Conservation (phyloP, 2,329 filamentous ascomycete genomes). For the Endoconidiophora laricicola region DNA sequence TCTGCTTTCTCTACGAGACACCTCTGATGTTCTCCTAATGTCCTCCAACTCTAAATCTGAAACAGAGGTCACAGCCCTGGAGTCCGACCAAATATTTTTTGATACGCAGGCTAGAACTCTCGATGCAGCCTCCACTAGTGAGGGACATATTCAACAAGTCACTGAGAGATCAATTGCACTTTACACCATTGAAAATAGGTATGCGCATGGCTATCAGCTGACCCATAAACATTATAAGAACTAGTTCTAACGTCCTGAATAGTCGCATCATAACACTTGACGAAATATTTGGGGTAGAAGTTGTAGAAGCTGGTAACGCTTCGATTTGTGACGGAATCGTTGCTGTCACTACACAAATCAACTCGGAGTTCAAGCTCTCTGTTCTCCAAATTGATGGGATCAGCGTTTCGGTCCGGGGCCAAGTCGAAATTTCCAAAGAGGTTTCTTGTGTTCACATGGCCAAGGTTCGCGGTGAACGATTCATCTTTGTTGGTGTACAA, state of each 20-base stretch:
- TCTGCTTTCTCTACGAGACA: conserved; percentile 33
- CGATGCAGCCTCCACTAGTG: conserved; percentile 23
- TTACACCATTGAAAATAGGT: conserved; percentile 22
- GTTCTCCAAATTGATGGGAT: conserved; percentile 3
- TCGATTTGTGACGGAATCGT: conserved; percentile 23
- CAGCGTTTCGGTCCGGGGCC: background rate
- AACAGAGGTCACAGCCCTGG: background rate
- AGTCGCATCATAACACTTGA: conserved; percentile 20
- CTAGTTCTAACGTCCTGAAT: conserved; percentile 13
- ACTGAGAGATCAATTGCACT: conserved; percentile 32
- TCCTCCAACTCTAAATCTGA: conserved; percentile 16
- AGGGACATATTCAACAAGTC: conserved; percentile 32
- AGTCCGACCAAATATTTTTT: conserved; percentile 25
- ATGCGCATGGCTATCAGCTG: conserved; percentile 14
- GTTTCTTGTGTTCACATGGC: conserved; percentile 29
- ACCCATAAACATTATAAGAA: background rate
- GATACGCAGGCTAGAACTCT: conserved; percentile 38
- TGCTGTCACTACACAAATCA: conserved; percentile 25
- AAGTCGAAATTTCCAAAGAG: conserved; percentile 20
- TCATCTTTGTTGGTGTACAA: conserved; percentile 19
- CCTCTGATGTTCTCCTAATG: conserved; percentile 31
- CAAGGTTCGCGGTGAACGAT: conserved; percentile 14
- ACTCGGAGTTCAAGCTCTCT: background rate
- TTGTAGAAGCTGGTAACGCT: conserved; percentile 26
- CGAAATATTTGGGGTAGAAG: conserved; percentile 19